These are phyloP conservation scores for Cyberlindnera subsufficiens DNA, from an alignment of 805 yeast species.

Conservation along the genomic window DNA sequence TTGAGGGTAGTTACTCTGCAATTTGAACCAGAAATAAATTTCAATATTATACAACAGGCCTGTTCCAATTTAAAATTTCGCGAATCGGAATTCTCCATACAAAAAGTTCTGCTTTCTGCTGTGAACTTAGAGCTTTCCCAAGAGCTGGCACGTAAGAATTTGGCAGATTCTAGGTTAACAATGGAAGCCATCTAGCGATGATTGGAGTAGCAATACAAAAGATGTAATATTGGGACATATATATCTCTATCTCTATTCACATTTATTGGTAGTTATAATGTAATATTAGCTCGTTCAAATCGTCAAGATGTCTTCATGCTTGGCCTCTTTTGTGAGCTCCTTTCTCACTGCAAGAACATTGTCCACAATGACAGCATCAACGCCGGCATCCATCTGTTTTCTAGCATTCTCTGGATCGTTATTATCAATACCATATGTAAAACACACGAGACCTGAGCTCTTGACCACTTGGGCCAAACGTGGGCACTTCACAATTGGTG, in stretches of 20 bases:
- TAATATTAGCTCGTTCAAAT: background rate
- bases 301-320: conserved; percentile 1
- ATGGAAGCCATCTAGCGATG: no score
- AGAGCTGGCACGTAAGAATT: no score
- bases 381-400: conserved; percentile 87
- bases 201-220: no score
- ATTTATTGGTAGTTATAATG: no score
- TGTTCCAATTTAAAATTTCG: background rate
- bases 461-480: conserved; percentile 88
- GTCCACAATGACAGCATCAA: conserved; percentile 98
- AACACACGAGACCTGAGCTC: conserved; percentile 85
- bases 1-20: background rate
- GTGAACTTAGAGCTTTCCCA: no score
- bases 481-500: conserved; percentile 84
- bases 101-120: no score
- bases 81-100: no score
- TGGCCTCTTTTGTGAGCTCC: conserved; percentile 46
- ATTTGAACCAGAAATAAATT: background rate
- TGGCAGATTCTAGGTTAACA: no score
- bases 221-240: no score
- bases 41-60: background rate
- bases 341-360: conserved; percentile 89
- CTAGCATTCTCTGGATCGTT: conserved; percentile 81
- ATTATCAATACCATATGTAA: conserved; percentile 82
- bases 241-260: no score